Base-by-base conservation (phyloP, 495 filamentous ascomycete species). In the Hypoxylon fragiforme region DNA sequence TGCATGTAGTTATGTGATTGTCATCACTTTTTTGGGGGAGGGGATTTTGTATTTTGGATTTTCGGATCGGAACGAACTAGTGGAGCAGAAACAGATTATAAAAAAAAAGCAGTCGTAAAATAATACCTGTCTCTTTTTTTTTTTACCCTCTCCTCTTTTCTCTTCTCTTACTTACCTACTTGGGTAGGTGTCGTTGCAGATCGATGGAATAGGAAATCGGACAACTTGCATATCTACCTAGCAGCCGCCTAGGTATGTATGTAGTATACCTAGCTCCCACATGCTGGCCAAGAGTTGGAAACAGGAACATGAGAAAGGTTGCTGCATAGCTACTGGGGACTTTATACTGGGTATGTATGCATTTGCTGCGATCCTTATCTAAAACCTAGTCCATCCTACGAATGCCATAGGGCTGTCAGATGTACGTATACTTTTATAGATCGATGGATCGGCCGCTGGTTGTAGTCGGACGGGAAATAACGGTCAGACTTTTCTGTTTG, bases 321-420 rank as follows among this genome's bases (percentile, higher is more conserved):
- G 24, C 24, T 28, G 24, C 24, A 28, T 9, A 9, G n/a, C n/a
- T n/a, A n/a, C n/a, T n/a, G n/a, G n/a, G n/a, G n/a, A n/a, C n/a
- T n/a, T n/a, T n/a, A n/a, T n/a, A n/a, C n/a, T n/a, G n/a, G n/a
- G n/a, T n/a, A n/a, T n/a, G n/a, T n/a, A n/a, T n/a, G n/a, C n/a
- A n/a, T n/a, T 35, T 54, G 44, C 54, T 51, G 34, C 21, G 26
- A 32, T 15, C 24, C 36, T 37, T 37, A n/a, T 13, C 34, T 14
- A 21, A 14, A 2, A 3, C 24, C 24, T 9, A 28, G 24, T 28
- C 9, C 24, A 28, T 15, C 14, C 8, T 37, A 13, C 34, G 34
- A 16, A 40, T 49, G 30, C 22, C 45, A 19, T 60, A 60, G 57
- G 57, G 57, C 57, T 60, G 57, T 55, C 45, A 60, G 34, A 55